These are phyloP conservation scores for Cladobotryum protrusum DNA, from an alignment of 2,329 filamentous ascomycete genomes.

Conservation along the genomic window DNA sequence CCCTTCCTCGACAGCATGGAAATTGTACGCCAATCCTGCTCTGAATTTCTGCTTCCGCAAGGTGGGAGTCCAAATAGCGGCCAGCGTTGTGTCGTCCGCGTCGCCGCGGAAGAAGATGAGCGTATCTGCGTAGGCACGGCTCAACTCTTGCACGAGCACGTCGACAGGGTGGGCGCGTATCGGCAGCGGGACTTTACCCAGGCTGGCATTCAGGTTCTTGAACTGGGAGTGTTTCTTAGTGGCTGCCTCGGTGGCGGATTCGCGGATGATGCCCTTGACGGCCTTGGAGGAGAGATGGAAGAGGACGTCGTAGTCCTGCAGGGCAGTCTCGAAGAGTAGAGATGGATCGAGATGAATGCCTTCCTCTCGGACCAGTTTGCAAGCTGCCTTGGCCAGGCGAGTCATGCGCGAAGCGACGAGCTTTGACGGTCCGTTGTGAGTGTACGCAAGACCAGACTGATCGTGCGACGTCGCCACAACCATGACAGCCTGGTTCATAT, in stretches of 20 bases:
- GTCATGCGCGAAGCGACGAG: conserved; percentile 82
- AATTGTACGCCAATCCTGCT: conserved; percentile 63
- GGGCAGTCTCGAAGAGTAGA: conserved; percentile 63
- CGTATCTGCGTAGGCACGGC: conserved; percentile 57
- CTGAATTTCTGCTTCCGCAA: conserved; percentile 57
- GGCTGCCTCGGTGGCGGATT: conserved; percentile 30
- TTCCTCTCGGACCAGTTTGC: conserved; percentile 50
- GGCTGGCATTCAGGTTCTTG: conserved; percentile 71
- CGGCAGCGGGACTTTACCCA: conserved; percentile 37
- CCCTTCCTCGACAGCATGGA: conserved; percentile 29
- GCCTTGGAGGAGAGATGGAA: conserved; percentile 60
- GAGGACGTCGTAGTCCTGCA: conserved; percentile 80
- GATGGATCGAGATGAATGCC: conserved; percentile 44
- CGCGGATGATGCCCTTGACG: conserved; percentile 36
- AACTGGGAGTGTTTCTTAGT: conserved; percentile 48
- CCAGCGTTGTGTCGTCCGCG: conserved; percentile 48
- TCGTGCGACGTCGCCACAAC: conserved; percentile 79
- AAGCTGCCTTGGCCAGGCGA: conserved; percentile 70
- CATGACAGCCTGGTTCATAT: conserved; percentile 75
- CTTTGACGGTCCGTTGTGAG: conserved; percentile 62
- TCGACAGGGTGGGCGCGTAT: conserved; percentile 55
- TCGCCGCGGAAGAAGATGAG: conserved; percentile 76
- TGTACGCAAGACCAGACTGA: conserved; percentile 72
- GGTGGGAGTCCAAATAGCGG: conserved; percentile 53
- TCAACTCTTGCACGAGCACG: conserved; percentile 62